Evolutionary conservation across 371 early-diverging fungal genomes (phyloP).

Genomic region (Apophysomyces sp.): DNA sequence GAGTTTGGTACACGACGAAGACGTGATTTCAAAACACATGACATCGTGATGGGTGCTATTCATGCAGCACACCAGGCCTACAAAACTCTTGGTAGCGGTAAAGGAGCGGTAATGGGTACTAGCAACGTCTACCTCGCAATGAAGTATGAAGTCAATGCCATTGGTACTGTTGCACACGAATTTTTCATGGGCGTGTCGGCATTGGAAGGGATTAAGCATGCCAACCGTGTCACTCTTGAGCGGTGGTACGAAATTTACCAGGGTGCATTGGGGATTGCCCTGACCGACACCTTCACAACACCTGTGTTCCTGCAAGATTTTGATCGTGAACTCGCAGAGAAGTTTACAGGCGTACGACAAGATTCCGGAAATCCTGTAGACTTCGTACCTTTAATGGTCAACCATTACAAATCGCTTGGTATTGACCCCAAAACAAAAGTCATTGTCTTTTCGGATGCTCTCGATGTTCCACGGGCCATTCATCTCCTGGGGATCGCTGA

Average conservation of each 20-base stretch:
- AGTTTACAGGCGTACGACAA: conserved; percentile 68
- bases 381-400: conserved; percentile 53
- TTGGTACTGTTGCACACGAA: conserved; percentile 81
- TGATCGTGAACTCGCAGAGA: conserved; percentile 48
- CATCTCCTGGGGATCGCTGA: conserved; percentile 47
- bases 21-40: conserved; percentile 68
- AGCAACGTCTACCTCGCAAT: conserved; percentile 76
- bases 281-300: conserved; percentile 79
- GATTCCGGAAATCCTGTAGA: conserved; percentile 70
- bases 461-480: conserved; percentile 56
- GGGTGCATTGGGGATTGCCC: conserved; percentile 60
- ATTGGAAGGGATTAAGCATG: conserved; percentile 59
- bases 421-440: conserved; percentile 61
- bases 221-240: conserved; percentile 58
- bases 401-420: conserved; percentile 57
- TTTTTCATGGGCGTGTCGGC: conserved; percentile 82
- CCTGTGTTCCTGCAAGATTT: conserved; percentile 65
- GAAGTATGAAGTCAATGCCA: conserved; percentile 56
- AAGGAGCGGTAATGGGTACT: conserved; percentile 61
- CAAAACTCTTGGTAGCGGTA: conserved; percentile 9
- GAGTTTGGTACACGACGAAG: conserved; percentile 82
- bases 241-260: conserved; percentile 66
- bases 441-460: conserved; percentile 75
- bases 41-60: conserved; percentile 58
- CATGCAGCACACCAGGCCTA: conserved; percentile 20